These are phyloP conservation scores for Astrephomene gubernaculifera DNA, from an alignment of 139 green algal species.

Conservation along the genomic window DNA sequence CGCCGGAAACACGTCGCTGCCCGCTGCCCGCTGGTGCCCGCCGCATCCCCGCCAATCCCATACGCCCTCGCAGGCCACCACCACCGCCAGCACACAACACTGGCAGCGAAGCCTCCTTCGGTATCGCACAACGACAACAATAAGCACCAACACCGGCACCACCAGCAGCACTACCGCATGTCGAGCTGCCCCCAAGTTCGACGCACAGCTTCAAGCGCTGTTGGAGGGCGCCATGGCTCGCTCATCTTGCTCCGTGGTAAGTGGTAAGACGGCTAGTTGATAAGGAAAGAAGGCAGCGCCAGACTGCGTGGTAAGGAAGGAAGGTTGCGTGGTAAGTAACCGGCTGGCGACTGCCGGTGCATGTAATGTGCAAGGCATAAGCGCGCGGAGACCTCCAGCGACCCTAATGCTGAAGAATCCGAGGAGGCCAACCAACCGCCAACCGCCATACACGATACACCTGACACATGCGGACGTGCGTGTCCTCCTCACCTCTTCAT, in stretches of 20 bases:
- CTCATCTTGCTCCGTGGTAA: constrained; percentile 34
- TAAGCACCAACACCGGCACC: neutral
- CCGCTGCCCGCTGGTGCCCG: too few species aligned
- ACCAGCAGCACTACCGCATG: neutral
- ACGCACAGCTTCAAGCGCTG: constrained; percentile 18
- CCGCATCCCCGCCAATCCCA: neutral
- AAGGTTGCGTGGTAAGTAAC: neutral
- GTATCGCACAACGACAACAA: too few species aligned
- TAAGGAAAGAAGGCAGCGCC: neutral
- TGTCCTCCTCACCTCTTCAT: neutral
- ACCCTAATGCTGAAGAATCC: neutral
- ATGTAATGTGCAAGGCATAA: too few species aligned
- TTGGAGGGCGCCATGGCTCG: constrained; percentile 31
- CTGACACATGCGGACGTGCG: neutral
- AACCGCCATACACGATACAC: neutral
- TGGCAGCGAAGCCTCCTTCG: neutral
- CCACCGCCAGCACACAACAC: neutral
- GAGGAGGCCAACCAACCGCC: too few species aligned
- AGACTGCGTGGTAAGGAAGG: neutral
- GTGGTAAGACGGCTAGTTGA: neutral
- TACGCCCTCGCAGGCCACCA: neutral
- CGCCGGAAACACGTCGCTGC: too few species aligned
- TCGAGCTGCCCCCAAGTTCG: neutral
- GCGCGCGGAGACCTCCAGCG: neutral
- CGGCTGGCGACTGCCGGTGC: too few species aligned